Base-by-base conservation (phyloP, 2,329 filamentous ascomycete species). In the Xenoacremonium recifei region DNA sequence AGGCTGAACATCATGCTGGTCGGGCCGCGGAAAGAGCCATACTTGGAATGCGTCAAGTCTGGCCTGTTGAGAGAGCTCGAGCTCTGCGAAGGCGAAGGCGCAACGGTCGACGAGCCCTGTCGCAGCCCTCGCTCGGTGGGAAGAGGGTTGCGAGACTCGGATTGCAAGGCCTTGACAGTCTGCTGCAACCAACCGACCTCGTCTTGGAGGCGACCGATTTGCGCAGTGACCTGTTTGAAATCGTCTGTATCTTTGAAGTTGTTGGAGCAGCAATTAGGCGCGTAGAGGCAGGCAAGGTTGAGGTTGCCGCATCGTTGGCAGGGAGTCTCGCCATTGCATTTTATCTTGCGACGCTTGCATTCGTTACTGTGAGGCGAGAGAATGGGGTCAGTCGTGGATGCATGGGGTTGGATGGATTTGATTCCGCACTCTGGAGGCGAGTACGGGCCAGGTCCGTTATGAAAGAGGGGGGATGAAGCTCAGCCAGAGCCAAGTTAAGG, bases 211-310 rank as follows among this genome's bases (percentile, higher is more conserved):
- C 78, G 76, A 10, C 72, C 70, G 45, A 96, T 80, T 52, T 93
- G 86, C 23, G 77, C 73, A 40, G 82, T 80, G 82, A 96, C 89
- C 27, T 83, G 78, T 59, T 83, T 87, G 72, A 90, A 96, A 63
- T 96, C 91, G 9, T 95, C 88, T 35, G 89, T 90, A 58, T 96
- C 91, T 65, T 92, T 93, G 75, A 96, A 90, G 64, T 80, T 89
- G 70, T 81, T 91, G 48, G 79, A 69, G 60, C 80, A 84, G 62
- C 82, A 84, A 57, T 84, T 84, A 12, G 80, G 76, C 5, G 82
- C 74, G 65, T 86, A 87, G 33, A 84, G 68, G 57, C 83, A 87
- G 48, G 76, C 65, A 15, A 85, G 71, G 53, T 80, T 82, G 62
- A 87, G 80, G 53, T 84, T 83, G 53, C 82, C 79, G 55, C 84